phyloP scores from a whole-genome alignment of 2,329 filamentous ascomycete genomes.

The Curvularia sp. region DNA sequence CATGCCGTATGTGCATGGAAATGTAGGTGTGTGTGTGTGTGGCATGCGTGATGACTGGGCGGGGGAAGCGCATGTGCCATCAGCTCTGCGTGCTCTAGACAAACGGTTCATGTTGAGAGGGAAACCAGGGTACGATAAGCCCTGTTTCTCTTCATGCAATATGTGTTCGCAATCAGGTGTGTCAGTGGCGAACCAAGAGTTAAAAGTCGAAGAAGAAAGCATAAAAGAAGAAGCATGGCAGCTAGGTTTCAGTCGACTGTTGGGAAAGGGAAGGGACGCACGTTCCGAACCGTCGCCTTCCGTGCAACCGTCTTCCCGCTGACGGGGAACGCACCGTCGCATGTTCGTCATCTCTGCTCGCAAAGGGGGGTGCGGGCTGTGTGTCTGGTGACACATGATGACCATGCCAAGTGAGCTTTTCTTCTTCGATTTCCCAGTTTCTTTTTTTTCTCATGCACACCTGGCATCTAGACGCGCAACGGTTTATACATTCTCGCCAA shows the following conservation, averaged over 20 bases:
- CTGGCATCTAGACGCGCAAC: background rate
- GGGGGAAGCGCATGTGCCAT: slow-evolving; percentile 1
- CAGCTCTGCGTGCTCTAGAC: background rate
- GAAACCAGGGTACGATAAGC: background rate
- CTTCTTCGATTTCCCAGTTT: background rate
- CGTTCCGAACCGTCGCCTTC: slow-evolving; percentile 18
- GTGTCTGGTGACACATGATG: slow-evolving; percentile 7
- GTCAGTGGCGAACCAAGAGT: background rate
- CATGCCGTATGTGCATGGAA: background rate
- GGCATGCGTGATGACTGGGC: background rate
- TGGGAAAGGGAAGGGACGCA: slow-evolving; percentile 3
- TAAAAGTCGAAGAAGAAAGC: background rate
- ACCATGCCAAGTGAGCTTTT: background rate
- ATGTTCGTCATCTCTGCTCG: slow-evolving; percentile 6
- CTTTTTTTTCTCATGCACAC: background rate
- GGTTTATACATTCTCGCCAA: background rate
- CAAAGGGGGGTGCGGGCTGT: background rate
- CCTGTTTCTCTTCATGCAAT: background rate
- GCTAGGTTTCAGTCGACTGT: slow-evolving; percentile 11
- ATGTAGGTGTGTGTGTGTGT: background rate
- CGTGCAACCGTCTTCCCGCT: slow-evolving; percentile 7
- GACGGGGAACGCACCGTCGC: slow-evolving; percentile 4
- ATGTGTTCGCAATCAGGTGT: background rate
- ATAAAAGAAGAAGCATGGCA: background rate
- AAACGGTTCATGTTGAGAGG: background rate